Evolutionary conservation across 768 basidiomycete species (phyloP), one percentile per base, ranked within the genome.

Genomic region (Erythrobasidium yunnanense): DNA sequence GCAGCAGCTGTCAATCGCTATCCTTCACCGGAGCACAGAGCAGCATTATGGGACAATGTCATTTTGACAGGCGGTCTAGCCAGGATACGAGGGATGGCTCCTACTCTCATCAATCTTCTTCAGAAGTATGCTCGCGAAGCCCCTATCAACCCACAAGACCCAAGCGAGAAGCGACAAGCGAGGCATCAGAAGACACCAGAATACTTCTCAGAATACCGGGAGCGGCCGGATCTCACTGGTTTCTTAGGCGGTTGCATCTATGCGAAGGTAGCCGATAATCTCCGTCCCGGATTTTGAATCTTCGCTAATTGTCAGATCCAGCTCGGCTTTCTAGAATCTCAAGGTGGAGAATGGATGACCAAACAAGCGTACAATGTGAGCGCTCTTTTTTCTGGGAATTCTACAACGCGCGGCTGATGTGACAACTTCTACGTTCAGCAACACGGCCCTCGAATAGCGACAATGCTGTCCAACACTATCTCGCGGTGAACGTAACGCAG

Each of bases 41-140:
- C 82, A 66, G 82, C 84, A 65, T 82, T 90, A 53, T 88, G 85
- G 84, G 82, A 84, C 65, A 87, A 86, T 1, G 76, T 90, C 3
- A 81, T 90, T 66, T 84, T 91, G 55, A 88, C 88, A 2, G 90
- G 90, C 0, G 84, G 87, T 67, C 74, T 89, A 23, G 83, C 85
- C 15, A 81, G 78, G 58, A 84, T 89, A 65, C 86, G 83, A 79
- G 87, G 89, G 2, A 77, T 90, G 55, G 86, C 87, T 71, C 84
- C 85, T 13, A 82, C 87, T 33, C 77, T 90, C 22, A 63, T 51
- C n/a, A 35, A 46, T 5, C 27, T 20, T 4, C 47, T 63, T 46
- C 60, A 63, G 20, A 20, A 32, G 46, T 51, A 63, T 33, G 45
- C 60, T 5, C 47, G 25, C 13, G 60, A 27, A 77, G 82, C 2